These are phyloP conservation scores for Panicum miliaceum DNA, from an alignment of 176 grass and related monocot genomes.

Conservation along the genomic window DNA sequence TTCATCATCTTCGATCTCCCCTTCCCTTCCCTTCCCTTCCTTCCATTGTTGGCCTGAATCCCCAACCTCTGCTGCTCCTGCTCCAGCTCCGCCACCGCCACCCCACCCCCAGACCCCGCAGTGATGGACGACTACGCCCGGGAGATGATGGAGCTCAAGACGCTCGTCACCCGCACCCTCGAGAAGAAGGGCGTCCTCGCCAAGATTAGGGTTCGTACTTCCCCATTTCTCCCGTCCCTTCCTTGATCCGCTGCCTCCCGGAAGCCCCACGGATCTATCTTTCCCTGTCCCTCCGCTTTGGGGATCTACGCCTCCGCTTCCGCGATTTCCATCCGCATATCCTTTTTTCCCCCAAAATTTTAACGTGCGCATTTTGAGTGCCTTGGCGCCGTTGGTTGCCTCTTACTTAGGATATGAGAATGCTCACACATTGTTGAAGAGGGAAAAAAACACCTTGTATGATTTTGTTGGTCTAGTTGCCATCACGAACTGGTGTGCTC, in stretches of 20 bases:
- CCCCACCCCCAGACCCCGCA: background rate
- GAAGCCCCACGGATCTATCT: background rate
- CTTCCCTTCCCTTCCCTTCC: background rate
- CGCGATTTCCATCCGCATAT: background rate
- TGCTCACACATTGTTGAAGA: background rate
- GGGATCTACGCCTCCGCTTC: background rate
- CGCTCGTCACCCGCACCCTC: conserved; percentile 88
- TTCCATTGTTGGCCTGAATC: background rate
- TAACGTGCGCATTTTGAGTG: background rate
- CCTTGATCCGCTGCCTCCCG: background rate
- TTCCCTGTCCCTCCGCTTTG: background rate
- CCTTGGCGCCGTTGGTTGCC: background rate
- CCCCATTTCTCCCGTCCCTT: background rate
- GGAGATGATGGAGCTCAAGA: conserved; percentile 99
- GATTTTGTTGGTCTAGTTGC: background rate
- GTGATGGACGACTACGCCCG: conserved; percentile 86
- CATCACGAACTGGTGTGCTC: background rate
- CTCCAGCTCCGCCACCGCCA: background rate
- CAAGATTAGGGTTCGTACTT: conserved; percentile 74
- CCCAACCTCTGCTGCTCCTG: background rate
- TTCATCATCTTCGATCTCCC: background rate
- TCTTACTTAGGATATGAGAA: background rate
- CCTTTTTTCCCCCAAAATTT: background rate
- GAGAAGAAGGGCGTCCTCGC: conserved; percentile 98
- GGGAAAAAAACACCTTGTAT: background rate